Base-by-base conservation (phyloP, 805 yeast genomes). In the Myxozyma lipomycoides region DNA sequence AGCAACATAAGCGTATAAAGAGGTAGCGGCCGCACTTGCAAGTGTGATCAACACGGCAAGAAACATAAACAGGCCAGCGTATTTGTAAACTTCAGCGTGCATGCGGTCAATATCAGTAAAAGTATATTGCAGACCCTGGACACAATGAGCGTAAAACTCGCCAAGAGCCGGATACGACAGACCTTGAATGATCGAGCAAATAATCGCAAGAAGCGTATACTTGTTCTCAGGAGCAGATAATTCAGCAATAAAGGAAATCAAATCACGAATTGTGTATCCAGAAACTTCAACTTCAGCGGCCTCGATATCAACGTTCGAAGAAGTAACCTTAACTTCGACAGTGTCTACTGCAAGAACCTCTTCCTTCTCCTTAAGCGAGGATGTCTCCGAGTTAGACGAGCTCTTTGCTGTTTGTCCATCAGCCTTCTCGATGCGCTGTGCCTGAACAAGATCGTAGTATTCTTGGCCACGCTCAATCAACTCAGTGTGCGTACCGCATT, bases 401-500 rank as follows among this genome's bases (percentile, higher is more conserved):
- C 21, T n/a, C 34, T 28, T 15, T 15, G 10, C 34, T 17, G 38
- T 40, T 7, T 7, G 7, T 18, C 40, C 40, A 37, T 37, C 32
- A 12, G 32, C 32, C 17, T 50, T 46, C 6, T 50, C 49, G 18
- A 53, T 66, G 41, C 61, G 64, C 62, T 70, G 67, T 36, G 74
- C 67, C 47, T 67, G 65, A 3, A 71, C 75, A n/a, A 71, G 61
- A 9, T 53, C 53, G 39, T 58, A 47, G 56, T 70, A 64, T 49
- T 59, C 49, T 30, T 70, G 71, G 6, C 56, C 47, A 34, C 36
- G 37, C 4, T 51, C 60, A 6, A 71, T 46, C 25, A 75, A 63
- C 45, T 69, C 71, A 3, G 59, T 60, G 53, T 73, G 77, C 10
- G 64, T 65, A 2, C 78, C 78, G 51, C 66, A 69, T 59, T 74